Evolutionary conservation across 2,329 filamentous ascomycete species (phyloP).

Genomic region (Calonectria hawksworthii): DNA sequence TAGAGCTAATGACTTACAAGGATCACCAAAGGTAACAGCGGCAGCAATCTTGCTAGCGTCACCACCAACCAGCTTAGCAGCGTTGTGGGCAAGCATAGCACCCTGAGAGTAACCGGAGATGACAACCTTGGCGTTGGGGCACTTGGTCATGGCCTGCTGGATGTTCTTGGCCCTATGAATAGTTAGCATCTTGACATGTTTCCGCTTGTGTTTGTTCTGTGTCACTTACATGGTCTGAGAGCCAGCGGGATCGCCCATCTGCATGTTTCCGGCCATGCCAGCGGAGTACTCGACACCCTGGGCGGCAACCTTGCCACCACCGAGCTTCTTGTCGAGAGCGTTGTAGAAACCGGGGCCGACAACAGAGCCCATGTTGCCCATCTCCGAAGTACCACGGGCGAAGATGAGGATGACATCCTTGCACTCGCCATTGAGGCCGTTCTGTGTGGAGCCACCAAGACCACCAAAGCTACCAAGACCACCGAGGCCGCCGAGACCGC

Average conservation of each 20-base stretch:
- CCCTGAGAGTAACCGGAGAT: constrained; percentile 24
- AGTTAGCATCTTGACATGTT: background rate
- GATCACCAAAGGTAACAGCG: constrained; percentile 16
- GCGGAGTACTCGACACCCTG: constrained; percentile 23
- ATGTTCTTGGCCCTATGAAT: constrained; percentile 1
- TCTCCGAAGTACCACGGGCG: constrained; percentile 17
- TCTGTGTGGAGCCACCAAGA: background rate
- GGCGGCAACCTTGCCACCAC: background rate
- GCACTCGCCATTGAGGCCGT: background rate
- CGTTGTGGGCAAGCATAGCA: constrained; percentile 16
- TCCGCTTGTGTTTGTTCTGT: background rate
- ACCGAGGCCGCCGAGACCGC: background rate
- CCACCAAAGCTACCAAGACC: background rate
- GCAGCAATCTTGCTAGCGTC: constrained; percentile 8
- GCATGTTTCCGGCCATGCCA: constrained; percentile 11
- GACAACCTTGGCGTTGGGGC: constrained; percentile 20
- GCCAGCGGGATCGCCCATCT: constrained; percentile 9
- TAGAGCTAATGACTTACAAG: background rate
- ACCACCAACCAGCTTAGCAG: background rate
- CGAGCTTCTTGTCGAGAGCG: constrained; percentile 7
- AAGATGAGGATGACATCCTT: constrained; percentile 22
- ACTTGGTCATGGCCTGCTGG: constrained; percentile 7
- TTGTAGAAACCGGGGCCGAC: constrained; percentile 9
- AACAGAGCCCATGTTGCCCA: constrained; percentile 14
- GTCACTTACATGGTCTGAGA: constrained; percentile 13